These are phyloP conservation scores for Inonotus hispidus DNA, from an alignment of 1,284 basidiomycete species.

Conservation along the genomic window DNA sequence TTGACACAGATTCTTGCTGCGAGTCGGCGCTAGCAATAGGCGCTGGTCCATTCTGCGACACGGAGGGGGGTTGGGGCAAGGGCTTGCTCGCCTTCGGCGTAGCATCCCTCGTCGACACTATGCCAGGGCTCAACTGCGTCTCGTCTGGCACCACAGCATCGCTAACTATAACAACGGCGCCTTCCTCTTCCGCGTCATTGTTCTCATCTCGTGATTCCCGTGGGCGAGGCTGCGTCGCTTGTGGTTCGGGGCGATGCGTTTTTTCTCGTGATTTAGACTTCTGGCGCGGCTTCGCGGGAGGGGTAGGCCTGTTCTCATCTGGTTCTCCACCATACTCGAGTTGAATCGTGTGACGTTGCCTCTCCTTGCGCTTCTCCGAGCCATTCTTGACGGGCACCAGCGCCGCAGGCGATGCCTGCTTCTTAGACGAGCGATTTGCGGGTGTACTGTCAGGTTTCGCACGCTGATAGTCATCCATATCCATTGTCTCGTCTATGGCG, in stretches of 20 bases:
- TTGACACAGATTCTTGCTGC: slow-evolving; percentile 6
- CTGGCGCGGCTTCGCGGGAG: slow-evolving; percentile 24
- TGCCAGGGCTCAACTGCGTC: background rate
- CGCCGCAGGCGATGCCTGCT: slow-evolving; percentile 26
- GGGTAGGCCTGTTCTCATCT: slow-evolving; percentile 19
- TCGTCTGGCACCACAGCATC: slow-evolving; percentile 14
- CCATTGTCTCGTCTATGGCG: slow-evolving; percentile 1
- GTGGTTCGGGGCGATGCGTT: background rate
- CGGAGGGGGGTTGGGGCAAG: slow-evolving; percentile 10
- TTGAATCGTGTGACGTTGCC: slow-evolving; percentile 82
- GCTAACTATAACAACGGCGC: background rate
- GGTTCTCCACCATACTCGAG: slow-evolving; percentile 73
- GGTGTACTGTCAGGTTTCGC: slow-evolving; percentile 8
- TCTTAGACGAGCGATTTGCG: slow-evolving; percentile 21
- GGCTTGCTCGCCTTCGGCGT: slow-evolving; percentile 12
- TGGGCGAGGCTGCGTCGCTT: background rate
- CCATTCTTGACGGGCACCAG: slow-evolving; percentile 25
- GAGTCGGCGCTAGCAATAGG: background rate
- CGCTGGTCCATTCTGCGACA: background rate
- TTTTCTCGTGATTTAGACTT: slow-evolving; percentile 3
- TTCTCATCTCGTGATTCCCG: background rate
- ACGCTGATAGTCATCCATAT: slow-evolving; percentile 5
- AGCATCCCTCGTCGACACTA: background rate
- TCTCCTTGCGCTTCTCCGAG: slow-evolving; percentile 36
- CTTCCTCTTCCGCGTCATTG: background rate